Base-by-base conservation (phyloP, 805 yeast genomes). In the Starmerella roubikii region DNA sequence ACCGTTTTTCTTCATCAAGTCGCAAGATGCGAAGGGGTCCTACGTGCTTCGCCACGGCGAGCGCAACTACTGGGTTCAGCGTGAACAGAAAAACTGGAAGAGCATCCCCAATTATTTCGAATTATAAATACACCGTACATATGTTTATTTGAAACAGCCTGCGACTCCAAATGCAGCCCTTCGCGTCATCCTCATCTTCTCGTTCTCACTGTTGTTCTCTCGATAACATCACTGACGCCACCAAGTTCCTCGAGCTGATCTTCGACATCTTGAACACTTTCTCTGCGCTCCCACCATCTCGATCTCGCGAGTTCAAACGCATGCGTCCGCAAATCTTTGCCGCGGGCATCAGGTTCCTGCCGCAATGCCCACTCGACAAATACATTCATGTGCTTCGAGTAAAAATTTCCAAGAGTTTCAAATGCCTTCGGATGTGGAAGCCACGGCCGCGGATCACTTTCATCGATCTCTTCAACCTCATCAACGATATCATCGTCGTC, bases 211-310 rank as follows among this genome's bases (percentile, higher is more conserved):
- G 30, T 33, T 3, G 39, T 20, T 51, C 71, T 73, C 54, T 85
- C 94, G 8, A 88, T 65, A 27, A 88, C 76, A 42, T 82, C 93
- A 15, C 81, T 93, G 44, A 84, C 86, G 42, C 94, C 95, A 35
- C 93, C 93, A 57, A 80, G 54, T 51, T 85, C 94, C 59, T 88
- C 96, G 51, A 82, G 61, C 54, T 76, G 74, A 50, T 88, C 97
- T 61, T 88, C 98, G 36, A 82, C 80, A 30, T 74, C 69, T 56
- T 93, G 76, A 19, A 88, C 77, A 52, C 77, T 88, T 51, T 88
- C 97, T 62, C 96, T 76, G 64, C 97, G 79, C 57, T 88, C 97
- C 97, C 97, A 88, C 91, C 94, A 88, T 63, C 98, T 74, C 49
- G 79, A 88, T 60, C 86, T 94, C 57, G 91, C 79, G 44, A 88